Percentiles rank a stretch among this genome's conserved stretches.
phyloP scores from a whole-genome alignment of 257 asterid genomes.

The Voacanga thouarsii region DNA sequence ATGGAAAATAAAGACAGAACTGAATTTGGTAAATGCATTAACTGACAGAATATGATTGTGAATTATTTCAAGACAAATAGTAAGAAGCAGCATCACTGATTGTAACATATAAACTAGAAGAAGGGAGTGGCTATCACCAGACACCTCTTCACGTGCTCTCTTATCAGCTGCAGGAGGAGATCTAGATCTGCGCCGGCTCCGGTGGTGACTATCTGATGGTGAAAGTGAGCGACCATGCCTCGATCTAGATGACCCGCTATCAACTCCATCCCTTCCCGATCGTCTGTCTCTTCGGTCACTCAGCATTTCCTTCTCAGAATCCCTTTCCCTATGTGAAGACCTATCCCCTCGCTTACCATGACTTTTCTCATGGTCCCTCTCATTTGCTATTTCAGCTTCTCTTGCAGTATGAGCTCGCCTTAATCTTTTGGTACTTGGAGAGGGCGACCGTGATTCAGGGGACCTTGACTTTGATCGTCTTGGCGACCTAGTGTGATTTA shows the following conservation, averaged over 20 bases:
- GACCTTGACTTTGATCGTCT: conserved; percentile 41
- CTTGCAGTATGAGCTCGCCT: conserved; percentile 56
- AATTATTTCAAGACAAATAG: background rate
- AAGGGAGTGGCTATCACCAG: conserved; percentile 66
- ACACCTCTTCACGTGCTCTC: conserved; percentile 79
- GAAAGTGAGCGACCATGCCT: conserved; percentile 54
- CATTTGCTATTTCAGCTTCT: conserved; percentile 45
- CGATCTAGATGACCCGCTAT: conserved; percentile 48
- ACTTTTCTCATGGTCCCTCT: conserved; percentile 43
- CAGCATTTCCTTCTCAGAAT: conserved; percentile 40
- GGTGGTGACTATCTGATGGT: conserved; percentile 49
- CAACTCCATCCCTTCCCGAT: conserved; percentile 52
- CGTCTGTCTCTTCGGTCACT: conserved; percentile 51
- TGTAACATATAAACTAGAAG: conserved; percentile 16
- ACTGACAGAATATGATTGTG: background rate
- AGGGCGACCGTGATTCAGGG: conserved; percentile 44
- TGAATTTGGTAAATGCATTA: background rate
- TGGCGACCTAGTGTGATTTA: conserved; percentile 45
- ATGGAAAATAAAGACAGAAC: background rate
- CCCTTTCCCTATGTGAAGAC: conserved; percentile 41
- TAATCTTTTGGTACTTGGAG: conserved; percentile 76
- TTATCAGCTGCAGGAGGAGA: conserved; percentile 57
- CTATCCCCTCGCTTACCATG: conserved; percentile 47
- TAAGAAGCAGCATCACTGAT: background rate
- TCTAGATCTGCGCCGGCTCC: conserved; percentile 64